Evolutionary conservation across 345 rosid species (phyloP).

Genomic region (Arabis alpina): DNA sequence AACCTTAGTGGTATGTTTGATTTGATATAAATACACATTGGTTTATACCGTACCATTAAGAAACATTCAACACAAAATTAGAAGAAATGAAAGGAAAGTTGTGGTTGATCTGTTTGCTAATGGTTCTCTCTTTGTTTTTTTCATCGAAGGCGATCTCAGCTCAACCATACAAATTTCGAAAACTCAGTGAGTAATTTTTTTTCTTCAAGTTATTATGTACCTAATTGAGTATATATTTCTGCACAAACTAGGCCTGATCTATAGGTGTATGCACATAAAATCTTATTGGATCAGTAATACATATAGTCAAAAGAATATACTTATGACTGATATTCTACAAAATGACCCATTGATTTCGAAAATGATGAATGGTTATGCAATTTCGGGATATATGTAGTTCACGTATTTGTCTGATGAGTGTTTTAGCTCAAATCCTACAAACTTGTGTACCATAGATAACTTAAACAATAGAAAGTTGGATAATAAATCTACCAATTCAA

Average conservation of each 20-base stretch:
- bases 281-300: neutral
- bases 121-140: constrained; percentile 4
- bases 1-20: constrained; percentile 23
- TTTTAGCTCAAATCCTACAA: neutral
- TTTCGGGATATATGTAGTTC: too few relatives aligned
- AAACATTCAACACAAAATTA: neutral
- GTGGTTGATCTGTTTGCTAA: neutral
- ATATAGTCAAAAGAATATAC: neutral
- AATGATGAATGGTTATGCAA: too few relatives aligned
- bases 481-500: neutral
- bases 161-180: neutral
- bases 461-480: neutral
- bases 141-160: neutral
- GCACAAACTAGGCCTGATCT: neutral
- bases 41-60: neutral
- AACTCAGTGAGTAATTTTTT: neutral
- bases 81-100: neutral
- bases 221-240: too few relatives aligned
- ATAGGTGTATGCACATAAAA: neutral
- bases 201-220: too few relatives aligned
- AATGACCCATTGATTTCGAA: too few relatives aligned
- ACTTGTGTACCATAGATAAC: neutral
- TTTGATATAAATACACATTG: neutral
- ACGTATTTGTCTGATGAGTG: neutral
- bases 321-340: too few relatives aligned